Evolutionary conservation across 148 eudicot species (phyloP), one percentile per base, ranked within the genome.

Genomic region (Simmondsia chinensis): DNA sequence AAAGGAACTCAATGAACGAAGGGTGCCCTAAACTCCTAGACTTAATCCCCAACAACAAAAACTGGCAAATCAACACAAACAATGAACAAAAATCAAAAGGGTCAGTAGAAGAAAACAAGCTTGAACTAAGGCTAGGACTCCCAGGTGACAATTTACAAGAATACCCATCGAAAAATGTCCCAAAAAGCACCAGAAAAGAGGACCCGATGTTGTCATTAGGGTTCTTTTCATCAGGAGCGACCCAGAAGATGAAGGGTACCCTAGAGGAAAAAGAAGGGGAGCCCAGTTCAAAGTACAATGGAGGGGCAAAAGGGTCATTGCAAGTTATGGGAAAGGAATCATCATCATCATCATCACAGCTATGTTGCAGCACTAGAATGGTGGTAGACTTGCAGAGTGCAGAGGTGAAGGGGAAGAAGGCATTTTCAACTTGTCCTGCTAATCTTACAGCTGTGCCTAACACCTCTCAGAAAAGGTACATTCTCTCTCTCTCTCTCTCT

Each of bases 381-480:
- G n/a, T n/a, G n/a, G 65, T 34, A 50, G 69, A 66, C 6, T 53
- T 49, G 26, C 65, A 52, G 56, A 50, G 7, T 51, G 41, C 66
- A 27, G 72, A 61, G 36, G 64, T 54, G 64, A 82, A 82, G 72
- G 58, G 63, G 36, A 68, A 57, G 64, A 82, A 82, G 72, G 58
- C 66, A 63, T 77, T 81, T 71, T 76, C 82, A 62, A 52, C 73
- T 30, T 29, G 72, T 43, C 29, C 81, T 68, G 72, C 58, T 10
- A 72, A 61, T n/a, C n/a, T n/a, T 54, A 59, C 86, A 80, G 82
- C 96, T 80, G 83, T 61, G 50, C 61, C 65, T 48, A 88, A 71
- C 73, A 69, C 49, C 25, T 65, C 94, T 53, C 97, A 91, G 74
- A 91, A 91, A 82, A 85, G 97, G 97, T 85, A 34, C 32, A 39